Percentiles rank a stretch among this genome's conserved stretches.
These are phyloP conservation scores for Sphagnum tenellum DNA, from an alignment of 225 moss, liverwort and hornwort genomes.

Conservation along the genomic window DNA sequence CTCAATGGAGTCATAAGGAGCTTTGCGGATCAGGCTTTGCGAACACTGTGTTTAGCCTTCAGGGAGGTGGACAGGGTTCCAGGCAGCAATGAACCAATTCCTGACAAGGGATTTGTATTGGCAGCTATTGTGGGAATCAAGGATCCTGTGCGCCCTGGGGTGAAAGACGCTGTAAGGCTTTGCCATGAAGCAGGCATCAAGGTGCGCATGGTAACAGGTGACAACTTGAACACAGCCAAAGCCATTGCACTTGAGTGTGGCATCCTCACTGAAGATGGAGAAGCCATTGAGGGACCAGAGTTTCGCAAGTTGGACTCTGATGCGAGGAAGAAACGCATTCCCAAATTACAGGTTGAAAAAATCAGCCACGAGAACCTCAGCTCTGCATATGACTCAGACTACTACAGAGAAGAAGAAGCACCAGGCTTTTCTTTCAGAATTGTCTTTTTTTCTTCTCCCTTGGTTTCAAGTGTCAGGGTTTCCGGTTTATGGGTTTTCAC, in stretches of 20 bases:
- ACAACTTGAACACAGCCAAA: slow-evolving; percentile 12
- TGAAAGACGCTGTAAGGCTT: slow-evolving; percentile 7
- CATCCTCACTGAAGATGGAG: slow-evolving; percentile 14
- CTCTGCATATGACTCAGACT: too few species aligned
- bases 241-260: slow-evolving; percentile 14
- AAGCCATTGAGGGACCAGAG: slow-evolving; percentile 7
- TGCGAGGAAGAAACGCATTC: slow-evolving; percentile 5
- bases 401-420: too few species aligned
- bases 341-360: slow-evolving; percentile 7
- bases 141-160: slow-evolving; percentile 10
- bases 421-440: too few species aligned
- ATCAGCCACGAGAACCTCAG: too few species aligned
- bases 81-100: slow-evolving; percentile 6
- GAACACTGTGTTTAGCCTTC: slow-evolving; percentile 13
- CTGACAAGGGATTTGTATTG: slow-evolving; percentile 7
- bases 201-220: slow-evolving; percentile 17
- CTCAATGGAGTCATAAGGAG: slow-evolving; percentile 1
- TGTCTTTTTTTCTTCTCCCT: too few species aligned
- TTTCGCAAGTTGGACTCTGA: slow-evolving; percentile 7
- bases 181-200: slow-evolving; percentile 11
- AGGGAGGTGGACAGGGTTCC: slow-evolving; percentile 4
- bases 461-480: too few species aligned
- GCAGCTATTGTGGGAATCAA: slow-evolving; percentile 10
- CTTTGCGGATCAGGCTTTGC: slow-evolving; percentile 7
- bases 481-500: neutral